These are phyloP conservation scores for Noccaea bulbosa DNA, from an alignment of 345 rosid genomes.

Conservation along the genomic window DNA sequence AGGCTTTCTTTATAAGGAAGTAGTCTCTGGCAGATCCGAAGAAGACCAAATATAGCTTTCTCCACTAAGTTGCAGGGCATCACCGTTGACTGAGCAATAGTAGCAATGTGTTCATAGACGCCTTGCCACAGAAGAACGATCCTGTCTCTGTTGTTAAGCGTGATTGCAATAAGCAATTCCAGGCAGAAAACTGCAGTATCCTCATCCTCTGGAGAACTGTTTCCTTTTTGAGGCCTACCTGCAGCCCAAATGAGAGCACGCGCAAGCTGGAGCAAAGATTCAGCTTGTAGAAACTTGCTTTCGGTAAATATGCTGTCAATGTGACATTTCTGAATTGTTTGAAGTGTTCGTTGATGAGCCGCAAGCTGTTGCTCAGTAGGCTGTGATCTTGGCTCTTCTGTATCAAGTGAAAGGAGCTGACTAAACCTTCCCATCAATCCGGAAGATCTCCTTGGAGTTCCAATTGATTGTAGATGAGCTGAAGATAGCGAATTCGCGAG, in stretches of 20 bases:
- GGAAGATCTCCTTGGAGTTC: constrained; percentile 95
- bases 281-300: constrained; percentile 97
- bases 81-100: constrained; percentile 92
- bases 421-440: constrained; percentile 99
- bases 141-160: constrained; percentile 94
- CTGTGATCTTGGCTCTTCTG: constrained; percentile 97
- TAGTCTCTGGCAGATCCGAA: constrained; percentile 91
- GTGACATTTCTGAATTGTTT: constrained; percentile 96
- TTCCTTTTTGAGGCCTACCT: constrained; percentile 95
- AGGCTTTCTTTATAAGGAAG: constrained; percentile 98
- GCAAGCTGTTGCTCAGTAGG: constrained; percentile 99
- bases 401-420: constrained; percentile 96
- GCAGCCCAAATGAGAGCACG: constrained; percentile 97
- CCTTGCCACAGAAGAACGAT: constrained; percentile 96
- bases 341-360: constrained; percentile 95
- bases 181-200: constrained; percentile 99
- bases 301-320: constrained; percentile 96
- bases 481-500: constrained; percentile 73
- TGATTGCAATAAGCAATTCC: constrained; percentile 92
- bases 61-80: constrained; percentile 94
- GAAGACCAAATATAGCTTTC: constrained; percentile 97
- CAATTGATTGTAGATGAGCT: constrained; percentile 75
- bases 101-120: constrained; percentile 96
- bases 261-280: constrained; percentile 89
- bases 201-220: constrained; percentile 91